Percentiles rank a stretch among this genome's conserved stretches.
phyloP scores from a whole-genome alignment of 306 rosid genomes.

The Pyrus betulifolia region DNA sequence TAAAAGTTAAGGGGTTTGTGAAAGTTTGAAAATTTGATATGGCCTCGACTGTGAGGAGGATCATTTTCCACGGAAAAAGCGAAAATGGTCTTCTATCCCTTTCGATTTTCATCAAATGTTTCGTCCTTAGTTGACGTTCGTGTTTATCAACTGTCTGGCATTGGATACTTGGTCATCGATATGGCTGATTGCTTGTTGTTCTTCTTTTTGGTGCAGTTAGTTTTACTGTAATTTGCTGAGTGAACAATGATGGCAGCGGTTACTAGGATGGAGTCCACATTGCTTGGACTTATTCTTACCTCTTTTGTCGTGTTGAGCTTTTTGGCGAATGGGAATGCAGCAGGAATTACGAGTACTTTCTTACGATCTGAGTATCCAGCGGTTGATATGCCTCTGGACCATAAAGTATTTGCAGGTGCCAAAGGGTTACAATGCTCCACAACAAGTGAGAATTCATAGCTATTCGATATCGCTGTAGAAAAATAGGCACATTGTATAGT shows the following conservation, averaged over 20 bases:
- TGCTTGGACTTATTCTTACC: constrained; percentile 37
- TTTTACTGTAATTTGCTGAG: constrained; percentile 15
- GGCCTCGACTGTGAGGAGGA: not conserved
- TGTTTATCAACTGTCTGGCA: too few relatives aligned
- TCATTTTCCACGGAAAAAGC: not conserved
- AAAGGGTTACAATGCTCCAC: constrained; percentile 78
- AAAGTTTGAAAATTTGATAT: not conserved
- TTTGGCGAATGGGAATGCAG: constrained; percentile 48
- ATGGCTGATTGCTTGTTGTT: not conserved
- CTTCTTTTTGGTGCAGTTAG: constrained; percentile 23
- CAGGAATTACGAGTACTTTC: constrained; percentile 76
- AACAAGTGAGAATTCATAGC: constrained; percentile 48
- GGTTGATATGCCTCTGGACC: constrained; percentile 59
- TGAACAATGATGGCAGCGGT: constrained; percentile 20
- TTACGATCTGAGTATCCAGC: constrained; percentile 71
- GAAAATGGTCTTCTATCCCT: not conserved
- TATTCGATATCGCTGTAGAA: not conserved
- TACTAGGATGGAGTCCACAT: constrained; percentile 23
- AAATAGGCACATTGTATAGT: not conserved
- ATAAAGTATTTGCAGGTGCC: constrained; percentile 66
- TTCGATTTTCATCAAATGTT: not conserved
- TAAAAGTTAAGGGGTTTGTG: not conserved
- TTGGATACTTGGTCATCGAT: too few relatives aligned
- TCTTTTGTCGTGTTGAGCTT: constrained; percentile 38
- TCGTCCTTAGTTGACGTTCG: not conserved